Conservation (phyloP, 1,284 basidiomycete genomes). For the Cyathus olla region DNA sequence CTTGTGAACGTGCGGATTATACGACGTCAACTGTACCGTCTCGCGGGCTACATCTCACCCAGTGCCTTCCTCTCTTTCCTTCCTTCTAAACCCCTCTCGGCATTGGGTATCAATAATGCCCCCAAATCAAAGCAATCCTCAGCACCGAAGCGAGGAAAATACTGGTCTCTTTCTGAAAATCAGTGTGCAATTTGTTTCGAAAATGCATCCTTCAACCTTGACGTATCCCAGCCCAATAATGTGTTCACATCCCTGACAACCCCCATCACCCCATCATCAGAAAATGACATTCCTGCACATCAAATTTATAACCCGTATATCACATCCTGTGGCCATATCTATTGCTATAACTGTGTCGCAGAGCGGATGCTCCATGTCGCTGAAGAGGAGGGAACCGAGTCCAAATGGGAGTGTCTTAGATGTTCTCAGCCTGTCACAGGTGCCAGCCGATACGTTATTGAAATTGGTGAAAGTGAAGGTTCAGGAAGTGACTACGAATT, state of each 20-base stretch:
- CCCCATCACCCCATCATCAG: slow-evolving; percentile 24
- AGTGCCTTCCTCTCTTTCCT: slow-evolving; percentile 30
- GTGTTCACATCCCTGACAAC: slow-evolving; percentile 55
- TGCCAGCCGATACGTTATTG: slow-evolving; percentile 60
- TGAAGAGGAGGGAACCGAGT: slow-evolving; percentile 68
- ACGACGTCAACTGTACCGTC: slow-evolving; percentile 65
- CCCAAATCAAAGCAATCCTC: slow-evolving; percentile 9
- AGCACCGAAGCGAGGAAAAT: slow-evolving; percentile 63
- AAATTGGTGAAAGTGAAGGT: slow-evolving; percentile 49
- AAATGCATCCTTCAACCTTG: slow-evolving; percentile 71
- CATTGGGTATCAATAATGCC: slow-evolving; percentile 9
- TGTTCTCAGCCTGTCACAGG: slow-evolving; percentile 72
- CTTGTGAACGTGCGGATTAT: slow-evolving; percentile 78
- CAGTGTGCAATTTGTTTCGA: slow-evolving; percentile 87
- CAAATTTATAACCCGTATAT: slow-evolving; percentile 81
- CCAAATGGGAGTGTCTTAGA: slow-evolving; percentile 84
- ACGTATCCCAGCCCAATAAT: slow-evolving; percentile 63
- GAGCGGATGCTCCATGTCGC: slow-evolving; percentile 81
- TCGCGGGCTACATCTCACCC: slow-evolving; percentile 52
- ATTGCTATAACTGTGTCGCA: slow-evolving; percentile 91
- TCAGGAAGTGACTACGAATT: slow-evolving; percentile 67
- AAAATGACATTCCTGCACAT: slow-evolving; percentile 60
- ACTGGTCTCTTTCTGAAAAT: slow-evolving; percentile 69
- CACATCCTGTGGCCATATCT: slow-evolving; percentile 83
- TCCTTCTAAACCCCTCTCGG: slow-evolving; percentile 10